phyloP scores from a whole-genome alignment of 768 basidiomycete species.

The Inosperma sp. region DNA sequence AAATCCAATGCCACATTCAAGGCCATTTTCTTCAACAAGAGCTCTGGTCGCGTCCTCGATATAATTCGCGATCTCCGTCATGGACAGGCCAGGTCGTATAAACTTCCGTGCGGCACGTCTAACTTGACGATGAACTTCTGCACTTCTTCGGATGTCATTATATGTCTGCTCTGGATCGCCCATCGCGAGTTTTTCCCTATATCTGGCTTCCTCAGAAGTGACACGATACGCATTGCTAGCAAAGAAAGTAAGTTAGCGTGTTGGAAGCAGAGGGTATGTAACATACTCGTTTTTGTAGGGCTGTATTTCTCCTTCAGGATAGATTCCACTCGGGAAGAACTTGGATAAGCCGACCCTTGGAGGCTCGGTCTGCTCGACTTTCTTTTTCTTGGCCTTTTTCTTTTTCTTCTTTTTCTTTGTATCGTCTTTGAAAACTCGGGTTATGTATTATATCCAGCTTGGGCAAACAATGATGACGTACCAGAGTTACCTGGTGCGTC shows the following conservation, averaged over 20 bases:
- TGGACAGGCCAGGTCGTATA: slow-evolving; percentile 90
- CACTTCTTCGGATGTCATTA: slow-evolving; percentile 82
- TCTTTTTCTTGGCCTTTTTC: slow-evolving; percentile 88
- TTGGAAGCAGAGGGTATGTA: not conserved
- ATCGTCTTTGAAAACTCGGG: slow-evolving; percentile 36
- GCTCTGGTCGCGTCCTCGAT: slow-evolving; percentile 92
- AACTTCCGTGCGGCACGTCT: slow-evolving; percentile 73
- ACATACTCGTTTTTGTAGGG: slow-evolving; percentile 90
- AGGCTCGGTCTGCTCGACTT: slow-evolving; percentile 80
- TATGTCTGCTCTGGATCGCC: slow-evolving; percentile 85
- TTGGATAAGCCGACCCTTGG: slow-evolving; percentile 86
- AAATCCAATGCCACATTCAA: slow-evolving; percentile 88
- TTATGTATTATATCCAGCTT: not conserved
- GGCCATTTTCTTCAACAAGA: slow-evolving; percentile 85
- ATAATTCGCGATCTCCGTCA: slow-evolving; percentile 89
- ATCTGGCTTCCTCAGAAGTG: slow-evolving; percentile 86
- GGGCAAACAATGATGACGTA: not conserved
- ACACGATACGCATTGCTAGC: slow-evolving; percentile 79
- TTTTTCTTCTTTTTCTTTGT: slow-evolving; percentile 88
- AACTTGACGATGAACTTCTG: slow-evolving; percentile 95
- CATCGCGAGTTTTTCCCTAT: slow-evolving; percentile 70
- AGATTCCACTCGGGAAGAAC: slow-evolving; percentile 80
- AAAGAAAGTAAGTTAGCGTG: slow-evolving; percentile 2
- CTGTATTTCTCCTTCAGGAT: slow-evolving; percentile 88
- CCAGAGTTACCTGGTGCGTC: slow-evolving; percentile 20